Conservation (phyloP, 1,284 basidiomycete genomes). For the Melanopsichium pennsylvanicum region DNA sequence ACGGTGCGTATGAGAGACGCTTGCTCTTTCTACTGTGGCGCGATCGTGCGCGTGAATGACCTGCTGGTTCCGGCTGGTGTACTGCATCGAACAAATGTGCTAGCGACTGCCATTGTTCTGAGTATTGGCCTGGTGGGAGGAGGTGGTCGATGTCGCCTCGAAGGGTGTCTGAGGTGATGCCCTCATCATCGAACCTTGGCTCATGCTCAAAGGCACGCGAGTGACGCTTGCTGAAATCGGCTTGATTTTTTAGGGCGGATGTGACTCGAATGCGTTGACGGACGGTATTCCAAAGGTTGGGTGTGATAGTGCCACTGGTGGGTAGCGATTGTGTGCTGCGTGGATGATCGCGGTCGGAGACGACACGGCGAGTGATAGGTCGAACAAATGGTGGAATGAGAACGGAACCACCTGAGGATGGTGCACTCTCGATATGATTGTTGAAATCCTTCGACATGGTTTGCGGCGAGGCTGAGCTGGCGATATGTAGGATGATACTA, state of each 20-base stretch:
- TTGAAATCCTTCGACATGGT: conserved; percentile 5
- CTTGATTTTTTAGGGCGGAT: conserved; percentile 20
- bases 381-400: conserved; percentile 19
- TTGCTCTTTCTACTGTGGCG: conserved; percentile 22
- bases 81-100: conserved; percentile 48
- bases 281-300: conserved; percentile 39
- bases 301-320: conserved; percentile 13
- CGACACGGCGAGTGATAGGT: conserved; percentile 34
- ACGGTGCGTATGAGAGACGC: conserved; percentile 9
- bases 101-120: conserved; percentile 55
- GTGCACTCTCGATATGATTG: neutral
- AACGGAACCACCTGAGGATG: conserved; percentile 13
- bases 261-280: conserved; percentile 39
- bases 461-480: neutral
- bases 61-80: neutral
- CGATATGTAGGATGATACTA: too few species aligned
- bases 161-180: conserved; percentile 47
- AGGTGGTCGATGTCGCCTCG: conserved; percentile 27
- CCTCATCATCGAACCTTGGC: conserved; percentile 49
- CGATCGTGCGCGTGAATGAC: conserved; percentile 3
- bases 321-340: conserved; percentile 36
- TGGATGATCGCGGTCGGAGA: conserved; percentile 34
- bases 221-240: conserved; percentile 9
- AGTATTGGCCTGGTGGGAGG: conserved; percentile 38
- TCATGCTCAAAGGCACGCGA: conserved; percentile 33